Base-by-base conservation (phyloP, 2,329 filamentous ascomycete genomes). In the Periconia sp. region DNA sequence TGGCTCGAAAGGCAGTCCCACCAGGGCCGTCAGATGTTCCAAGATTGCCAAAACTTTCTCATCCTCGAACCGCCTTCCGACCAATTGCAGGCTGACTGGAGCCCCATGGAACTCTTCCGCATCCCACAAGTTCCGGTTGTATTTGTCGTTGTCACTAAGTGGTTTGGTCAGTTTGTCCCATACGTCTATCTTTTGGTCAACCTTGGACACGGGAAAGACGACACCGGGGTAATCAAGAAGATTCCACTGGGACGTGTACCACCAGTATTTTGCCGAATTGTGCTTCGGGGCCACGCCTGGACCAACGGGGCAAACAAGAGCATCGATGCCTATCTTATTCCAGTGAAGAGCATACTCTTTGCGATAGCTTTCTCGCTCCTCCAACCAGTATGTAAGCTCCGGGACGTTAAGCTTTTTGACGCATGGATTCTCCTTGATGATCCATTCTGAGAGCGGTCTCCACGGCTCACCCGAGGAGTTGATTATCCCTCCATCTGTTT, bases 211-310 rank as follows among this genome's bases (percentile, higher is more conserved):
- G 0, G 85, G 85, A 57, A 88, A 86, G 0, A 83, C 75, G 2
- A 80, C 64, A 8, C 75, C 78, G 0, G 85, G 82, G 61, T 86
- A 87, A 61, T 89, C 84, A 1, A 88, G 75, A 29, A 88, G 56
- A 59, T 88, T 89, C 83, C 84, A 88, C 48, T 84, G 78, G 0
- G 78, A 71, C 0, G 83, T 86, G 53, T 88, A 89, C 1, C 78
- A 78, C 83, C 84, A 88, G 52, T 81, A 81, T 25, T 66, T 73
- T 61, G 86, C 57, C 46, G 73, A 67, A 50, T 81, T 64, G 49
- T 83, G 74, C 48, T 78, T 67, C 3, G 75, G 79, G n/a, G 81
- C 81, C 3, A 73, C 72, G 2, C 78, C 76, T 2, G 82, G 80
- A 0, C 78, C 79, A 0, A 74, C 78, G 0, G 84, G 85, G 41